Conservation (phyloP, 805 yeast genomes). For the Hanseniaspora taiwanica region DNA sequence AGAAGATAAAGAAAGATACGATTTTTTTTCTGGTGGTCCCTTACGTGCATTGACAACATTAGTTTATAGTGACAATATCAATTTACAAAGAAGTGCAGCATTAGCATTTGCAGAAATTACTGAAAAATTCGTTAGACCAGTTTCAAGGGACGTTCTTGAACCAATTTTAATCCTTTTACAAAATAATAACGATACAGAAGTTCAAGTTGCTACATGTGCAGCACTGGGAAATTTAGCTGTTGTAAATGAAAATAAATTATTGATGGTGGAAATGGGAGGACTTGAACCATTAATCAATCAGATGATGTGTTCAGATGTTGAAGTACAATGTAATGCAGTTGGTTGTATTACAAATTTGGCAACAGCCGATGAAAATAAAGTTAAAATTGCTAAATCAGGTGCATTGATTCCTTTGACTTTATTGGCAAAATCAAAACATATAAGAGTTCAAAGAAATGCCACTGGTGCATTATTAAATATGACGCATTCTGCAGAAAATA, state of each 20-base stretch:
- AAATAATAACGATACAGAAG: conserved; percentile 83
- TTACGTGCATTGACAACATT: conserved; percentile 80
- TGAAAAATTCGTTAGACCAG: conserved; percentile 87
- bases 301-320: conserved; percentile 94
- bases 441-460: conserved; percentile 95
- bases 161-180: conserved; percentile 71
- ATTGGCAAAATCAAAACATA: conserved; percentile 85
- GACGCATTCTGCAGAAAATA: conserved; percentile 95
- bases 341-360: conserved; percentile 98
- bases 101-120: conserved; percentile 97
- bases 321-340: conserved; percentile 97
- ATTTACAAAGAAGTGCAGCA: conserved; percentile 92
- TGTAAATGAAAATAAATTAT: conserved; percentile 81
- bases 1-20: conserved; percentile 63
- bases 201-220: conserved; percentile 97
- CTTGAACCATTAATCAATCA: conserved; percentile 91
- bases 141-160: conserved; percentile 80
- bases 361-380: conserved; percentile 92
- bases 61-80: conserved; percentile 89
- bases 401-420: conserved; percentile 90
- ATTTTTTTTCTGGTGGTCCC: conserved; percentile 77
- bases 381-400: conserved; percentile 91
- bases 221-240: conserved; percentile 98
- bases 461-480: conserved; percentile 95
- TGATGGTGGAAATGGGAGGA: conserved; percentile 97